Conservation (phyloP, 257 asterid species). For the Solanum etuberosum region DNA sequence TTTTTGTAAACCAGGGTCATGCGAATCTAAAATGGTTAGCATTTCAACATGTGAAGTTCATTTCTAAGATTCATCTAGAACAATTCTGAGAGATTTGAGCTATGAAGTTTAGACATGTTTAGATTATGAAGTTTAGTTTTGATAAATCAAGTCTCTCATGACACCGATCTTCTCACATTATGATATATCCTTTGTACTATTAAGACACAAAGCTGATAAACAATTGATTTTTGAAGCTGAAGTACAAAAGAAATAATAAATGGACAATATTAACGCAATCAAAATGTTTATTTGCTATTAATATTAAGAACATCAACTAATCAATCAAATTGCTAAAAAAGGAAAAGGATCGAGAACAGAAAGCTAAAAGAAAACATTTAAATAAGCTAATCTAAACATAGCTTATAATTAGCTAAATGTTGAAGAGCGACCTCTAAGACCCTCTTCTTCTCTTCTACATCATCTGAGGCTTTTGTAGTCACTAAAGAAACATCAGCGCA, state of each 20-base stretch:
- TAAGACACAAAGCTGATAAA: neutral
- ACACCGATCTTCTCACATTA: neutral
- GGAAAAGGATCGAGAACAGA: no score
- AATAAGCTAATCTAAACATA: neutral
- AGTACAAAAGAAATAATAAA: no score
- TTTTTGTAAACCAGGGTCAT: rapidly evolving
- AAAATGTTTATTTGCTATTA: no score
- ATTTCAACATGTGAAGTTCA: neutral
- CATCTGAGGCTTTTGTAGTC: neutral
- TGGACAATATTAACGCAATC: no score
- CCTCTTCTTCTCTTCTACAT: neutral
- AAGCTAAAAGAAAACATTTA: neutral
- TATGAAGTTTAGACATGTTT: neutral
- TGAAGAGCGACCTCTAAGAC: neutral
- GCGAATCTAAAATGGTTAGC: no score
- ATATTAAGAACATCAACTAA: no score
- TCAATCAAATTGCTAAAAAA: no score
- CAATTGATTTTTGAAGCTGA: neutral
- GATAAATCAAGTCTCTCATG: neutral
- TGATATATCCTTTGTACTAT: neutral
- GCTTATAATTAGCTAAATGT: neutral
- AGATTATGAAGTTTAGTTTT: neutral
- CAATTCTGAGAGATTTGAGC: neutral
- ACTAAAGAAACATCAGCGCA: neutral
- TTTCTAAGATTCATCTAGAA: neutral